phyloP scores from a whole-genome alignment of 352 stramenopile species.

The Globisporangium spinosum region DNA sequence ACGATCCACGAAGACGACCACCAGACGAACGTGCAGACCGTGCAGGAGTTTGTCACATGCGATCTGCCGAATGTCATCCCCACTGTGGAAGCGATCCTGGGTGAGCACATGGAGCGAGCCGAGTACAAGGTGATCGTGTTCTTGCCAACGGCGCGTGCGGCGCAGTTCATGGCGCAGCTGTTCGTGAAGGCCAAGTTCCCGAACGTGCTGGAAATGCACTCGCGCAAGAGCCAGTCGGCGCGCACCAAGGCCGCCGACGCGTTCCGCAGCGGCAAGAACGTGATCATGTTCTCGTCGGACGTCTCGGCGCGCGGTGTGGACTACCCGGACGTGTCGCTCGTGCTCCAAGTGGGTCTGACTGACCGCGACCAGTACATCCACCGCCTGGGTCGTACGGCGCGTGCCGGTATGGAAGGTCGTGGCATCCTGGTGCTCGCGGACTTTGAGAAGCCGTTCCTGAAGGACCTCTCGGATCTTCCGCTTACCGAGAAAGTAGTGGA shows the following conservation, averaged over 20 bases:
- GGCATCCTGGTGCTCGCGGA: conserved; percentile 81
- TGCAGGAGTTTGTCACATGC: conserved; percentile 84
- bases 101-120: conserved; percentile 56
- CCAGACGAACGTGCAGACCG: conserved; percentile 87
- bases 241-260: conserved; percentile 85
- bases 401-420: conserved; percentile 83
- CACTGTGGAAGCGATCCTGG: conserved; percentile 65
- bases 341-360: conserved; percentile 82
- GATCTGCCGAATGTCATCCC: conserved; percentile 66
- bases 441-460: conserved; percentile 78
- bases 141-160: conserved; percentile 87
- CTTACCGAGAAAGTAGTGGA: conserved; percentile 23
- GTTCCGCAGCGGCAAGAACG: conserved; percentile 86
- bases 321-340: conserved; percentile 92
- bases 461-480: conserved; percentile 67
- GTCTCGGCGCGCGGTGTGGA: conserved; percentile 94
- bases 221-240: conserved; percentile 90
- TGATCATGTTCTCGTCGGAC: conserved; percentile 94
- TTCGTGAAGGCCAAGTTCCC: conserved; percentile 71
- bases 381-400: conserved; percentile 91
- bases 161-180: conserved; percentile 89
- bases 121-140: conserved; percentile 96
- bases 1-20: conserved; percentile 91
- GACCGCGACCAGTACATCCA: conserved; percentile 95
- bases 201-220: conserved; percentile 94